Base-by-base conservation (phyloP, 371 early-diverging fungal species). In the Zopfochytrium polystomum region DNA sequence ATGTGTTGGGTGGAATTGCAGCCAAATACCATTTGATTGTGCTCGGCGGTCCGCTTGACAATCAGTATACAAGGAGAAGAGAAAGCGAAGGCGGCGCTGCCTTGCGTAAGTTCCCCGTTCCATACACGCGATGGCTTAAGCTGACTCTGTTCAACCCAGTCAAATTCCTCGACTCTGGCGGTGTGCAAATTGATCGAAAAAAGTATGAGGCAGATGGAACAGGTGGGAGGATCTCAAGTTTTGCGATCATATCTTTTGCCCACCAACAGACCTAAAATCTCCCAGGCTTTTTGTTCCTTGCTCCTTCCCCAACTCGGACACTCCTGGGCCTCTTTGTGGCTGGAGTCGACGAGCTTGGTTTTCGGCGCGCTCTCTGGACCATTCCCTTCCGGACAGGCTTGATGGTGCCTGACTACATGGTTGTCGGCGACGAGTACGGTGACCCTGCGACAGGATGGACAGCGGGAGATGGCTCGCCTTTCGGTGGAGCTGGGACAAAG, bases 371-470 rank as follows among this genome's bases (percentile, higher is more conserved):
- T 3, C 58, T 60, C 1, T 78, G 78, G 78, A 63, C 70, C 1
- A 53, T 78, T 22, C 78, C 78, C 15, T 78, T 78, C 61, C 60
- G 75, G 13, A 72, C 78, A 4, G 78, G 78, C 9, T 33, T 78
- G 34, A 60, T 66, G 62, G 75, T 74, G 3, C 72, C 62, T 5
- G 62, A 62, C 27, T 62, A 45, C 27, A 4, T 62, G 20, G 62
- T 62, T 15, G 65, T 78, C 18, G 78, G 78, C 18, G 69, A 75
- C 51, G 74, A 78, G 62, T 78, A 75, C 52, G 78, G 78, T 5
- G 78, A 78, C 53, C 75, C 78, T n/a, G 57, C 68, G 7, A 73
- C 78, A 11, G 78, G 78, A 30, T 78, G 78, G 78, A 73, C 78
- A 20, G 78, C 73, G 2, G 71, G 72, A 13, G 70, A 72, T 45